Percentiles rank a stretch among this genome's conserved stretches.
These are phyloP conservation scores for Akanthomyces lecanii DNA, from an alignment of 2,329 filamentous ascomycete genomes.

Conservation along the genomic window DNA sequence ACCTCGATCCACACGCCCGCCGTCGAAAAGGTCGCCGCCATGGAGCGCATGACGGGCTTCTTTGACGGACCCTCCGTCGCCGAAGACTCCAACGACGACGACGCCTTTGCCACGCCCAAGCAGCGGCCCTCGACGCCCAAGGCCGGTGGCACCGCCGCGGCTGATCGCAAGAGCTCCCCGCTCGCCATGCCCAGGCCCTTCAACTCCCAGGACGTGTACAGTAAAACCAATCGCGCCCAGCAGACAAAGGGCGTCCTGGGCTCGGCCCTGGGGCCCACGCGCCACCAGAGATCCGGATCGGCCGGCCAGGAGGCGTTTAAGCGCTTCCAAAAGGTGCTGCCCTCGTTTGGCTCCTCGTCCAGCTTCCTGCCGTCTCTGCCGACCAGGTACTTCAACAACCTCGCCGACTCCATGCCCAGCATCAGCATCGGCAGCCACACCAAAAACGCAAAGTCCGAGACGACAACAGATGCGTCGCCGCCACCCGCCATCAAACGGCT, in stretches of 20 bases:
- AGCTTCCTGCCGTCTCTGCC: slow-evolving; percentile 40
- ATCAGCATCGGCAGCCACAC: slow-evolving; percentile 20
- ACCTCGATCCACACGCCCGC: slow-evolving; percentile 52
- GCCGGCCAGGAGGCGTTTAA: slow-evolving; percentile 54
- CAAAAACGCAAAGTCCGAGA: slow-evolving; percentile 16
- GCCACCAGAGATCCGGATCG: slow-evolving; percentile 50
- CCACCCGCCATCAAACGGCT: background rate
- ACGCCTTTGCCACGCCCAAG: slow-evolving; percentile 16
- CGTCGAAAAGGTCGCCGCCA: slow-evolving; percentile 53
- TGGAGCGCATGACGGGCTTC: slow-evolving; percentile 37
- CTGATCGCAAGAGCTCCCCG: background rate
- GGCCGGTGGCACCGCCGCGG: too few relatives aligned
- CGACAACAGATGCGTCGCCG: background rate
- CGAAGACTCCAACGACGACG: slow-evolving; percentile 20
- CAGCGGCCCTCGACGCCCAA: background rate
- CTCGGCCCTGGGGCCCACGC: slow-evolving; percentile 43
- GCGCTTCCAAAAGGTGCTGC: slow-evolving; percentile 52
- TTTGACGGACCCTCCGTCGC: slow-evolving; percentile 23
- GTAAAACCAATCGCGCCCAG: slow-evolving; percentile 10
- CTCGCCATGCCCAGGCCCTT: slow-evolving; percentile 11
- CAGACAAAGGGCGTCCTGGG: slow-evolving; percentile 35
- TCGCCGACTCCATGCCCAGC: slow-evolving; percentile 20
- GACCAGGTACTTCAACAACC: slow-evolving; percentile 12
- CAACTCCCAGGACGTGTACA: slow-evolving; percentile 16
- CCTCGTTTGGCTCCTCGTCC: slow-evolving; percentile 41